These are phyloP conservation scores for Schizothecium vesticola DNA, from an alignment of 495 filamentous ascomycete genomes.

Conservation along the genomic window DNA sequence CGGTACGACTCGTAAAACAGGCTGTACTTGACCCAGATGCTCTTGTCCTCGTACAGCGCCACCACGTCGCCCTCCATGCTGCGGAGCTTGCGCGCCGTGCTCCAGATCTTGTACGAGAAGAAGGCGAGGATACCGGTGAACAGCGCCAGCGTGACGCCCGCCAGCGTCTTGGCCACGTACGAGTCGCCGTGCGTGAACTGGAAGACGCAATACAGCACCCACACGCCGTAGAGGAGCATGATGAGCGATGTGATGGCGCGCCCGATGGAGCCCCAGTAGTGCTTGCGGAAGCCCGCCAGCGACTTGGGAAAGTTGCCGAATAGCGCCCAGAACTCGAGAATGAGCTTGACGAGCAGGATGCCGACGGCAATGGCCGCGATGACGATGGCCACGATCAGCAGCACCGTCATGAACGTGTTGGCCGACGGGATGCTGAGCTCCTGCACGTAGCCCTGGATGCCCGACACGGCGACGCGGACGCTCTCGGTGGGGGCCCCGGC, in stretches of 20 bases:
- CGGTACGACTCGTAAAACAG: conserved; percentile 96
- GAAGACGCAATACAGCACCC: conserved; percentile 94
- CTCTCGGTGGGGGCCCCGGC: conserved; percentile 25
- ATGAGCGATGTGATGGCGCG: conserved; percentile 88
- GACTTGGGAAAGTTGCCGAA: conserved; percentile 81
- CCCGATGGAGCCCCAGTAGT: conserved; percentile 88
- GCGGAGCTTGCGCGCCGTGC: conserved; percentile 68
- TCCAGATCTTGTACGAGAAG: conserved; percentile 79
- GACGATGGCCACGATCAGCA: conserved; percentile 82
- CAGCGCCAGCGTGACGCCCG: conserved; percentile 68
- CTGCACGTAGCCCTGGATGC: conserved; percentile 71
- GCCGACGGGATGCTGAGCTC: conserved; percentile 76
- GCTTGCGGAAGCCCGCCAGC: conserved; percentile 80
- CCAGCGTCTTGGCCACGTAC: conserved; percentile 86
- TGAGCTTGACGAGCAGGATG: conserved; percentile 85
- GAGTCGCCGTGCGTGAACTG: conserved; percentile 93
- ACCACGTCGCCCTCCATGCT: conserved; percentile 66
- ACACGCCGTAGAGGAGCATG: conserved; percentile 86
- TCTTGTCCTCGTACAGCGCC: conserved; percentile 79
- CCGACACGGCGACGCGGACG: conserved; percentile 48
- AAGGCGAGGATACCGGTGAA: conserved; percentile 75
- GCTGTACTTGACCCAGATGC: conserved; percentile 90
- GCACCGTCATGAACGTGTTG: conserved; percentile 94
- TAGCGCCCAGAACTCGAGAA: conserved; percentile 86
- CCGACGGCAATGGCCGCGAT: conserved; percentile 79